Conservation (phyloP, 331 rosid species). For the Stylosanthes scabra region DNA sequence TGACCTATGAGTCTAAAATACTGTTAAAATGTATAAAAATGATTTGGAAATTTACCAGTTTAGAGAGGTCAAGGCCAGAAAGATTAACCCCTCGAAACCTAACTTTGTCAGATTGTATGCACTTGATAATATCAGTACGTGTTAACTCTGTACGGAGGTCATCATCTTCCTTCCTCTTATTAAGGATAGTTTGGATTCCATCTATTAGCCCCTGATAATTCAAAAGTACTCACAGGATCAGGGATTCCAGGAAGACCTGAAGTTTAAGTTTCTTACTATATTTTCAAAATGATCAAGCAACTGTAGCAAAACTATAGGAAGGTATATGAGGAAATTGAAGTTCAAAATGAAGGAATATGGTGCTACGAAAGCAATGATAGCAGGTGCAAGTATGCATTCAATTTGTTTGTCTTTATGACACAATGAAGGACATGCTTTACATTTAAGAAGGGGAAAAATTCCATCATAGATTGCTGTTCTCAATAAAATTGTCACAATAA, state of each 20-base stretch:
- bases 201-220: slow-evolving; percentile 82
- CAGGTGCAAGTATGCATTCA: slow-evolving; percentile 20
- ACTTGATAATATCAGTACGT: slow-evolving; percentile 88
- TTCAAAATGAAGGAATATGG: not conserved
- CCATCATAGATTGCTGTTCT: slow-evolving; percentile 12
- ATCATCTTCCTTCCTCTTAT: slow-evolving; percentile 70
- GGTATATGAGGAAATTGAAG: slow-evolving; percentile 11
- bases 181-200: slow-evolving; percentile 57
- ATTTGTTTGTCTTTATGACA: slow-evolving; percentile 18
- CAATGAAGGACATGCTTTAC: not conserved
- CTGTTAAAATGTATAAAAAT: not conserved
- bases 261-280: slow-evolving; percentile 33
- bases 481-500: not conserved
- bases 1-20: not conserved
- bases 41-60: slow-evolving; percentile 65
- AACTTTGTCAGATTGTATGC: slow-evolving; percentile 86
- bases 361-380: slow-evolving; percentile 2
- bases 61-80: slow-evolving; percentile 94
- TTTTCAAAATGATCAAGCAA: slow-evolving; percentile 25
- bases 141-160: slow-evolving; percentile 72
- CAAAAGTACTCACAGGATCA: slow-evolving; percentile 14
- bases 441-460: slow-evolving; percentile 10
- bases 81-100: slow-evolving; percentile 94
- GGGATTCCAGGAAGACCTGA: slow-evolving; percentile 23
- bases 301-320: slow-evolving; percentile 12